Evolutionary conservation across 1,139 yeast species (phyloP).

Genomic region (Kodamaea ohmeri): DNA sequence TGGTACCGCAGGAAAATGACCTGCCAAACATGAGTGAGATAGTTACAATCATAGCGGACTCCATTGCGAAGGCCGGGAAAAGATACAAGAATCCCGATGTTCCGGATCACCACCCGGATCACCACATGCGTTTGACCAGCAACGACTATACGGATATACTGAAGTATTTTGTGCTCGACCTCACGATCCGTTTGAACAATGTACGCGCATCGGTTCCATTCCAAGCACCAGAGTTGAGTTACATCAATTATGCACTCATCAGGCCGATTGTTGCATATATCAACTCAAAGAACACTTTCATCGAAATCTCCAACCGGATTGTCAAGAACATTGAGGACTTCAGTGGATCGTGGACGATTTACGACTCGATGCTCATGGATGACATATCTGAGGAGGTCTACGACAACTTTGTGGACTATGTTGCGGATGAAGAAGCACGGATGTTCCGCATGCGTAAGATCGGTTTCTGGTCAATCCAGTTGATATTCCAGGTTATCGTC

Average conservation of each 20-base stretch:
- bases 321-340: slow-evolving; percentile 78
- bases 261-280: slow-evolving; percentile 95
- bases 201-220: slow-evolving; percentile 88
- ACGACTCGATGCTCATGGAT: slow-evolving; percentile 88
- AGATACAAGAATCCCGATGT: slow-evolving; percentile 39
- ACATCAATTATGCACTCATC: slow-evolving; percentile 85
- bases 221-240: slow-evolving; percentile 78
- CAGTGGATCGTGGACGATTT: slow-evolving; percentile 95
- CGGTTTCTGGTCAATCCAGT: slow-evolving; percentile 91
- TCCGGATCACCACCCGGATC: slow-evolving; percentile 25
- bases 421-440: slow-evolving; percentile 80
- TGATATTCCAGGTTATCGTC: slow-evolving; percentile 74
- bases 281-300: slow-evolving; percentile 82
- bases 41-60: slow-evolving; percentile 37
- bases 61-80: slow-evolving; percentile 41
- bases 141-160: slow-evolving; percentile 34
- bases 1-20: slow-evolving; percentile 65
- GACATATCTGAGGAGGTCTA: slow-evolving; percentile 88
- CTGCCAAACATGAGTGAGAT: slow-evolving; percentile 42
- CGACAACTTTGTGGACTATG: slow-evolving; percentile 85
- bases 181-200: slow-evolving; percentile 74
- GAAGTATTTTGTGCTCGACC: slow-evolving; percentile 71
- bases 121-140: slow-evolving; percentile 27
- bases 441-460: slow-evolving; percentile 73
- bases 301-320: slow-evolving; percentile 84